Conservation (phyloP, 352 stramenopile genomes). For the Phytophthora pseudosyringae region DNA sequence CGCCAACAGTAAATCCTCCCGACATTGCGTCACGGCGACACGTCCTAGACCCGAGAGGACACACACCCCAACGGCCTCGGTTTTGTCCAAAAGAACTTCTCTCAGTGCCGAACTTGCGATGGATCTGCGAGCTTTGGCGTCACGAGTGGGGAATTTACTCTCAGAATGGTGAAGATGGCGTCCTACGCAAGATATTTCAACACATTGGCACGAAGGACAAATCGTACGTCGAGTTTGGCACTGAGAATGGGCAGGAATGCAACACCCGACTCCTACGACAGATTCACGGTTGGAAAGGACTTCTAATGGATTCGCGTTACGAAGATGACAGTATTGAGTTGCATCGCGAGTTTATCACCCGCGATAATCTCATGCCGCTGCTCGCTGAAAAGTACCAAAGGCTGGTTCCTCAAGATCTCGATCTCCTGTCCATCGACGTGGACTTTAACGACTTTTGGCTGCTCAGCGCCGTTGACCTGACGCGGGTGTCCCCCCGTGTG, state of each 20-base stretch:
- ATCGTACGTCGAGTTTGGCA: conserved; percentile 75
- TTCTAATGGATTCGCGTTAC: conserved; percentile 66
- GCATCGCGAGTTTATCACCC: conserved; percentile 63
- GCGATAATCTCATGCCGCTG: conserved; percentile 67
- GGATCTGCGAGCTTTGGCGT: conserved; percentile 67
- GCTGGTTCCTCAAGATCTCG: conserved; percentile 51
- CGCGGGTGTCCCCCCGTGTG: conserved; percentile 53
- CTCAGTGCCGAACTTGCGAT: conserved; percentile 16
- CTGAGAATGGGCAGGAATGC: conserved; percentile 58
- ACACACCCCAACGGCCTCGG: conserved; percentile 34
- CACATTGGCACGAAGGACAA: conserved; percentile 44
- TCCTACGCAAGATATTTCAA: conserved; percentile 65
- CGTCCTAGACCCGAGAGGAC: conserved; percentile 25
- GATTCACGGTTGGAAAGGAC: conserved; percentile 51
- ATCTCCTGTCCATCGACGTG: conserved; percentile 75
- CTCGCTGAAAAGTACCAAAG: conserved; percentile 44
- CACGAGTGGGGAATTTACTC: conserved; percentile 73
- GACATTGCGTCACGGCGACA: conserved; percentile 21
- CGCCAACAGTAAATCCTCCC: conserved; percentile 8
- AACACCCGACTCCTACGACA: conserved; percentile 70
- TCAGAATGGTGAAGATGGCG: conserved; percentile 77
- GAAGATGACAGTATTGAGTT: conserved; percentile 56
- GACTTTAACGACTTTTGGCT: conserved; percentile 86
- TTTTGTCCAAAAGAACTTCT: conserved; percentile 26
- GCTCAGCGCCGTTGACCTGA: conserved; percentile 54